A percentile compares a stretch with the other conserved stretches of the same genome.
Evolutionary conservation across 2,329 filamentous ascomycete genomes (phyloP).

Genomic region (Hortaea werneckii): DNA sequence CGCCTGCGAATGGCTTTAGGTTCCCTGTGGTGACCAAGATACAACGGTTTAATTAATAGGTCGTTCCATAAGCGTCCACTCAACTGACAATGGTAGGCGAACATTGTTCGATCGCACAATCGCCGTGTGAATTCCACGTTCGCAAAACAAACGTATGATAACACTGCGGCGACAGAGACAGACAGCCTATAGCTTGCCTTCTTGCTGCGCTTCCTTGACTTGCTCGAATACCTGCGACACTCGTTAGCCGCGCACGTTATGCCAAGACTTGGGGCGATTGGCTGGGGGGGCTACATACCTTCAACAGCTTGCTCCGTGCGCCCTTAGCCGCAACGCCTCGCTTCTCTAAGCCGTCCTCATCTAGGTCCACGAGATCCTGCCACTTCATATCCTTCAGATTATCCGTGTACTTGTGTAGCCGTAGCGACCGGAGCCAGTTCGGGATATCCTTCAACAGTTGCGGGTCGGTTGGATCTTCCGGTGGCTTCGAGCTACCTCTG

Average conservation of each 20-base stretch:
- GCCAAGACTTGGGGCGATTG: not conserved
- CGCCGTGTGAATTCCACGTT: no score
- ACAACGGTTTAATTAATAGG: no score
- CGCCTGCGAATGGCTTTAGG: no score
- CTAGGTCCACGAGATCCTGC: slow-evolving; percentile 82
- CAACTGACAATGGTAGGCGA: no score
- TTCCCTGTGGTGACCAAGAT: no score
- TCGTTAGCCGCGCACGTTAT: not conserved
- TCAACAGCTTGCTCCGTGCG: slow-evolving; percentile 93
- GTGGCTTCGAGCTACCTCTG: slow-evolving; percentile 90
- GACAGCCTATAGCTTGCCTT: slow-evolving; percentile 4
- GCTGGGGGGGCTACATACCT: slow-evolving; percentile 46
- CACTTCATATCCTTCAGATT: slow-evolving; percentile 96
- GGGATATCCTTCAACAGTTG: slow-evolving; percentile 88
- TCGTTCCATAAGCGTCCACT: no score
- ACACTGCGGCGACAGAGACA: not conserved
- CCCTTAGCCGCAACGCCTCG: slow-evolving; percentile 91
- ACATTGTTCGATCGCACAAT: no score
- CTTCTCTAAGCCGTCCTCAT: slow-evolving; percentile 86
- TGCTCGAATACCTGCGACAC: slow-evolving; percentile 8
- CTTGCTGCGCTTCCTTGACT: slow-evolving; percentile 6
- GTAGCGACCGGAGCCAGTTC: slow-evolving; percentile 85
- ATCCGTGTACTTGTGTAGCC: slow-evolving; percentile 97
- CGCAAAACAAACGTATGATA: no score
- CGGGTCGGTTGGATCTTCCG: slow-evolving; percentile 91